These are phyloP conservation scores for Cladosporium sp. DNA, from an alignment of 2,329 filamentous ascomycete species.

Conservation along the genomic window DNA sequence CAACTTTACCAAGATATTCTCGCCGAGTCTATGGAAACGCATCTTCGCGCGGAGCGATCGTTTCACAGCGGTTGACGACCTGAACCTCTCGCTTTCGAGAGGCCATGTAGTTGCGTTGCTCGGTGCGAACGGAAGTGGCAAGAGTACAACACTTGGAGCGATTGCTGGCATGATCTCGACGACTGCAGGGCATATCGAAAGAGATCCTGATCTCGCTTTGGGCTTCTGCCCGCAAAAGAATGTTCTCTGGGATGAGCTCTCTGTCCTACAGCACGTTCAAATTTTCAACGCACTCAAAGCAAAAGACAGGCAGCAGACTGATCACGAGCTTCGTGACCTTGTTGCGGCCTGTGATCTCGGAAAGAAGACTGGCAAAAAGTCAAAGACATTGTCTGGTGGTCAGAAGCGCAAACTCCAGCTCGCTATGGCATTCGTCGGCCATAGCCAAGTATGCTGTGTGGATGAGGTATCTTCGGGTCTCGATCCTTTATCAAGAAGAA, in stretches of 20 bases:
- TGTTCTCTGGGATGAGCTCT: conserved; percentile 83
- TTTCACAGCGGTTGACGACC: conserved; percentile 67
- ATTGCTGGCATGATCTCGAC: conserved; percentile 76
- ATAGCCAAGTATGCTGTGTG: conserved; percentile 72
- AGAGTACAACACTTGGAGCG: conserved; percentile 80
- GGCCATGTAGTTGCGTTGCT: conserved; percentile 80
- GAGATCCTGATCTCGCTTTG: conserved; percentile 71
- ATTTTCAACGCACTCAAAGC: conserved; percentile 80
- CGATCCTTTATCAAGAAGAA: conserved; percentile 76
- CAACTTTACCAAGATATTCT: conserved; percentile 74
- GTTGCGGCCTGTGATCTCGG: conserved; percentile 68
- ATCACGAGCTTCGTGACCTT: conserved; percentile 57
- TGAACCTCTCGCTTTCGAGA: conserved; percentile 63
- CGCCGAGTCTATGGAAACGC: conserved; percentile 56
- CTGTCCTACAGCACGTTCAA: conserved; percentile 73
- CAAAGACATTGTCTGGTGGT: conserved; percentile 77
- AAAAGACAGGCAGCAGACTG: conserved; percentile 53
- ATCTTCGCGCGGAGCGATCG: conserved; percentile 51
- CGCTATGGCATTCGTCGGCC: conserved; percentile 88
- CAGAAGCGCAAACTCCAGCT: conserved; percentile 87
- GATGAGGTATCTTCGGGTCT: conserved; percentile 85
- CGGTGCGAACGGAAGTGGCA: conserved; percentile 83
- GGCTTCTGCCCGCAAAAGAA: conserved; percentile 90
- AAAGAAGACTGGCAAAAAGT: conserved; percentile 64
- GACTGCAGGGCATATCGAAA: conserved; percentile 68